phyloP scores from a whole-genome alignment of 108 stramenopile species.

The Nitzschia sp. region DNA sequence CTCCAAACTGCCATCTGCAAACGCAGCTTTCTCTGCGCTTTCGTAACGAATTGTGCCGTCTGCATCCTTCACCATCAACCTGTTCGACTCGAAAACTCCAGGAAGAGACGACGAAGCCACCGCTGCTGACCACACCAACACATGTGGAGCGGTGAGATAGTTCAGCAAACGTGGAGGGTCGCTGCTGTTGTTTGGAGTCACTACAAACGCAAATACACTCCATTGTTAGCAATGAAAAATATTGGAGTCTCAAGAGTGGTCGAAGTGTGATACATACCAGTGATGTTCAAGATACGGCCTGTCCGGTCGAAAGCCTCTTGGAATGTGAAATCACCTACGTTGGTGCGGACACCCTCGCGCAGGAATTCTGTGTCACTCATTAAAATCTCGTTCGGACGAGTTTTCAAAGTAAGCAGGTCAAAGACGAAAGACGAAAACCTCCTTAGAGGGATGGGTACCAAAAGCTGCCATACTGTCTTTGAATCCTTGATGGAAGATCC shows the following conservation, averaged over 20 bases:
- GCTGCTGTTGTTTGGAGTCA: conserved; percentile 88
- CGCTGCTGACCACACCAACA: conserved; percentile 95
- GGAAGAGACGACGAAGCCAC: conserved; percentile 95
- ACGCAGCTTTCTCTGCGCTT: conserved; percentile 48
- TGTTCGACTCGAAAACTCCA: conserved; percentile 94
- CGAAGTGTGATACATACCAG: conserved; percentile 18
- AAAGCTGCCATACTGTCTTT: conserved; percentile 70
- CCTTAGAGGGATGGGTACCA: conserved; percentile 69
- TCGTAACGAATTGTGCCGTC: conserved; percentile 90
- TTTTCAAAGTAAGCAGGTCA: conserved; percentile 71
- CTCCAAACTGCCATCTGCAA: conserved; percentile 90
- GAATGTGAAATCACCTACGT: conserved; percentile 95
- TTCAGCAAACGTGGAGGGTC: conserved; percentile 93
- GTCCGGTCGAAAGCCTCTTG: conserved; percentile 98
- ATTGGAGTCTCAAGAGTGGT: neutral
- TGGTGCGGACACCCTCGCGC: conserved; percentile 66
- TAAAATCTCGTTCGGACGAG: conserved; percentile 79
- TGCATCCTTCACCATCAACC: conserved; percentile 93
- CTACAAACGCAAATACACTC: conserved; percentile 33
- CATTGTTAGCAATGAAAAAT: no score
- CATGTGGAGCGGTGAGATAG: conserved; percentile 98
- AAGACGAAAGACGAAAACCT: conserved; percentile 61
- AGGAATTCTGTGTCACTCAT: conserved; percentile 94
- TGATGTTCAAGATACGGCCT: conserved; percentile 97
- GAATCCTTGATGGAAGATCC: conserved; percentile 45